Evolutionary conservation across 192 early-diverging fungal genomes (phyloP), one percentile per base, ranked within the genome.

Genomic region (Coemansia sp.): DNA sequence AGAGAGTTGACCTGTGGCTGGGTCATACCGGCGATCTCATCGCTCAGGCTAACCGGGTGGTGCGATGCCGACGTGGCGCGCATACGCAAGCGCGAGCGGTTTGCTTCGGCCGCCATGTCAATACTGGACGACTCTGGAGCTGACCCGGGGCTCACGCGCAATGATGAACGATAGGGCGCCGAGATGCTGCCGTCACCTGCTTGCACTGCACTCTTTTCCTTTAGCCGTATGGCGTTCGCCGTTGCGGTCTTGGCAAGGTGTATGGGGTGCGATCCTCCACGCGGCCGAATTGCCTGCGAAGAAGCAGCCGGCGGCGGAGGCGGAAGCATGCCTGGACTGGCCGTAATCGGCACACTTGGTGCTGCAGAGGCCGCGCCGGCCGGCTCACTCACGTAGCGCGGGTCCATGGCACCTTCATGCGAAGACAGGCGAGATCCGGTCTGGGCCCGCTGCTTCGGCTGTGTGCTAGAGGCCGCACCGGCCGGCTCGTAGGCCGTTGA

Each of bases 201-300:
- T 1, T 29, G n/a, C 16, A 38, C 60, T 0, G 38, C 38, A 13
- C 38, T 47, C 19, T 52, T 63, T 27, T 63, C 60, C 23, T 75
- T 75, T 23, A 75, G 51, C 14, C 71, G 32, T 39, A 75, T 75
- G 2, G 71, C 71, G 32, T 75, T 75, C 4, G 64, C 61, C 5
- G 71, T 75, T 2, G 71, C 71, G 4, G 71, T 51, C 35, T 64
- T 39, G 11, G 71, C 71, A 25, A 75, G 39, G 21, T 75, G 71
- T 14, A 62, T 48, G 1, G 50, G 54, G 31, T 75, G 71, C 7
- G 71, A 75, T 7, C 64, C 65, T 20, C 71, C 65, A 5, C 71
- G 64, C 7, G 71, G 59, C 5, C 71, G 53, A 5, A 47, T 46
- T 12, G 36, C 40, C 25, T 51, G 62, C 22, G 54, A 42, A 8